Conservation (phyloP, 106 monocot species). For the Apostasia ramifera region DNA sequence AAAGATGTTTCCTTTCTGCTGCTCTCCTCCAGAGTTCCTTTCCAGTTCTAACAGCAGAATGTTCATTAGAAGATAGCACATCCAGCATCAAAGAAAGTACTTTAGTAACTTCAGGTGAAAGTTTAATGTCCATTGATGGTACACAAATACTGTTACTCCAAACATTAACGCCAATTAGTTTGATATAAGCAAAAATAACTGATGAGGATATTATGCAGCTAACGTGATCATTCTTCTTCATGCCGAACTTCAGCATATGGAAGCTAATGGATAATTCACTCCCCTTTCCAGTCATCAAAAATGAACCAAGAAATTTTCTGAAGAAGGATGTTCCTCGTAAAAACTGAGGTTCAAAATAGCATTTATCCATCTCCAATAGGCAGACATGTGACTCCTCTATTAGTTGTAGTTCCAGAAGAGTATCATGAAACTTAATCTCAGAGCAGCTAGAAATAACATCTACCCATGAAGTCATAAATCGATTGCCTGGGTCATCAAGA, state of each 20-base stretch:
- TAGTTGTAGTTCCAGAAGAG: slow-evolving; percentile 33
- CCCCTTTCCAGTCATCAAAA: slow-evolving; percentile 18
- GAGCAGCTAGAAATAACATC: slow-evolving; percentile 27
- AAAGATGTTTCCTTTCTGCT: slow-evolving; percentile 15
- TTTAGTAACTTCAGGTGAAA: slow-evolving; percentile 40
- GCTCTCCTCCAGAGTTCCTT: slow-evolving; percentile 62
- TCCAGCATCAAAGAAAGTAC: slow-evolving; percentile 29
- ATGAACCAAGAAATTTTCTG: slow-evolving; percentile 25
- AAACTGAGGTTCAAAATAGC: slow-evolving; percentile 32
- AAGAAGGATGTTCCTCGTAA: slow-evolving; percentile 18
- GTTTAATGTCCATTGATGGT: slow-evolving; percentile 15
- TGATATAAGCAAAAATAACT: slow-evolving; percentile 21
- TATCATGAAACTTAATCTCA: slow-evolving; percentile 34
- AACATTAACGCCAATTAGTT: slow-evolving; percentile 23
- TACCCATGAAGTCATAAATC: slow-evolving; percentile 19
- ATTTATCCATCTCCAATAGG: slow-evolving; percentile 31
- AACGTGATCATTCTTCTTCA: slow-evolving; percentile 29
- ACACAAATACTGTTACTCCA: slow-evolving; percentile 25
- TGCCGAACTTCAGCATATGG: slow-evolving; percentile 22
- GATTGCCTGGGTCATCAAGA: slow-evolving; percentile 19
- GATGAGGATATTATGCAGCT: slow-evolving; percentile 31
- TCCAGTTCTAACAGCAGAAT: slow-evolving; percentile 23
- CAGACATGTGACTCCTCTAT: slow-evolving; percentile 22
- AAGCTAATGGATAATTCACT: slow-evolving; percentile 29
- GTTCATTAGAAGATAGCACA: slow-evolving; percentile 19